phyloP scores from a whole-genome alignment of 2,329 filamentous ascomycete species.

The Pezizomycotina sp. region DNA sequence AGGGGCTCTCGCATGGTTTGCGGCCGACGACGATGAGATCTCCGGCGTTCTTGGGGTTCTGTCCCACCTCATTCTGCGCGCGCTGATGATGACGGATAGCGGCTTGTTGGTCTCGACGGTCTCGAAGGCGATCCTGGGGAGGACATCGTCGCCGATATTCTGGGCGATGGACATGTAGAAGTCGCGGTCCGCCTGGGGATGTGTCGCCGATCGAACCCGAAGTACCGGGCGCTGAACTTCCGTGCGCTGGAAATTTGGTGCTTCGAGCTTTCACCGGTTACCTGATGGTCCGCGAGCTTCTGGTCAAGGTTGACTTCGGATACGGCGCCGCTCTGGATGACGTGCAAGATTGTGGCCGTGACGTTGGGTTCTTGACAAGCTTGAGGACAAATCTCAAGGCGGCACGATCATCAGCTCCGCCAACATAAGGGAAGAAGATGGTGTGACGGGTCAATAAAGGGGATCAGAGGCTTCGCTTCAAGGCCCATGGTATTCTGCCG shows the following conservation, averaged over 20 bases:
- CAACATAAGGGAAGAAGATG: constrained; percentile 76
- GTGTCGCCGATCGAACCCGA: constrained; percentile 22
- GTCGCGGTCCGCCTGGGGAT: constrained; percentile 33
- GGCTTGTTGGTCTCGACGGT: constrained; percentile 21
- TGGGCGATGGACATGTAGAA: constrained; percentile 44
- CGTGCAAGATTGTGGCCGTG: constrained; percentile 57
- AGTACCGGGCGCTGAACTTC: constrained; percentile 19
- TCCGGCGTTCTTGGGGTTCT: constrained; percentile 47
- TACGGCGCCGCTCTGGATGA: constrained; percentile 30
- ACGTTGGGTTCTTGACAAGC: constrained; percentile 62
- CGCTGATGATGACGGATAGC: constrained; percentile 23
- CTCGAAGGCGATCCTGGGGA: constrained; percentile 42
- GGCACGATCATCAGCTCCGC: constrained; percentile 62
- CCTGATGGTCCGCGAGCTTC: constrained; percentile 6
- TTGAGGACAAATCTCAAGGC: constrained; percentile 71
- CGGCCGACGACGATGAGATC: constrained; percentile 55
- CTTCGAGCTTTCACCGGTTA: constrained; percentile 17
- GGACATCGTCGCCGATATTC: constrained; percentile 38
- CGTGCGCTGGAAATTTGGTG: constrained; percentile 19
- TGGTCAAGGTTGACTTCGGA: constrained; percentile 2
- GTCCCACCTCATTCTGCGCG: constrained; percentile 44
- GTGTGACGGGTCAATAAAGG: constrained; percentile 52
- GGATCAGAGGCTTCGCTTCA: constrained; percentile 39
- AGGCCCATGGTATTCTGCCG: constrained; percentile 23
- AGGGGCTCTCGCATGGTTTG: constrained; percentile 27